Evolutionary conservation across 768 basidiomycete genomes (phyloP).

Genomic region (Rhodocollybia butyracea): DNA sequence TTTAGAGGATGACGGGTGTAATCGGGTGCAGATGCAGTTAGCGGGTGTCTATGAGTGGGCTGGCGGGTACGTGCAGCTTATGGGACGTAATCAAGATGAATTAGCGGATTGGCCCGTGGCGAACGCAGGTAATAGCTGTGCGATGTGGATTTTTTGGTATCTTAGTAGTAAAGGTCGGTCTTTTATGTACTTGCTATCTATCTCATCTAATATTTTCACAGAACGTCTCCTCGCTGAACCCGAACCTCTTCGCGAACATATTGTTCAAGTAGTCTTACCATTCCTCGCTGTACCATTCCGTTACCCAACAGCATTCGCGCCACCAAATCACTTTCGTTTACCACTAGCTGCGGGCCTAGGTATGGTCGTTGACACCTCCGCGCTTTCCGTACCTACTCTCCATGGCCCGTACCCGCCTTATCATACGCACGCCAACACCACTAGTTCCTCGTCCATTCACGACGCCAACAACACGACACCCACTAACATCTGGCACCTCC

Average conservation of each 20-base stretch:
- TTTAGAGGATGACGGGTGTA: conserved; percentile 67
- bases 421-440: too few relatives aligned
- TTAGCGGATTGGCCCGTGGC: conserved; percentile 64
- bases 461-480: too few relatives aligned
- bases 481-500: conserved; percentile 24
- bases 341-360: conserved; percentile 36
- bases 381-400: conserved; percentile 23
- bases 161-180: conserved; percentile 47
- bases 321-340: conserved; percentile 56
- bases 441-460: too few relatives aligned
- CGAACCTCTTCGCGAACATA: conserved; percentile 18
- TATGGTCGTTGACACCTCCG: background rate
- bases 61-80: conserved; percentile 36
- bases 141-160: conserved; percentile 65
- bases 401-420: conserved; percentile 51
- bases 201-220: conserved; percentile 5
- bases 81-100: conserved; percentile 38
- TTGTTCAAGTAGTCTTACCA: conserved; percentile 34
- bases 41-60: conserved; percentile 48
- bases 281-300: conserved; percentile 50
- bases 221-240: conserved; percentile 27
- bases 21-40: conserved; percentile 50
- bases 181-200: background rate
- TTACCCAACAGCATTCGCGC: conserved; percentile 57
- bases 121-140: conserved; percentile 43